Conservation (phyloP, 1,284 basidiomycete species). For the Pulveroboletus sp. region DNA sequence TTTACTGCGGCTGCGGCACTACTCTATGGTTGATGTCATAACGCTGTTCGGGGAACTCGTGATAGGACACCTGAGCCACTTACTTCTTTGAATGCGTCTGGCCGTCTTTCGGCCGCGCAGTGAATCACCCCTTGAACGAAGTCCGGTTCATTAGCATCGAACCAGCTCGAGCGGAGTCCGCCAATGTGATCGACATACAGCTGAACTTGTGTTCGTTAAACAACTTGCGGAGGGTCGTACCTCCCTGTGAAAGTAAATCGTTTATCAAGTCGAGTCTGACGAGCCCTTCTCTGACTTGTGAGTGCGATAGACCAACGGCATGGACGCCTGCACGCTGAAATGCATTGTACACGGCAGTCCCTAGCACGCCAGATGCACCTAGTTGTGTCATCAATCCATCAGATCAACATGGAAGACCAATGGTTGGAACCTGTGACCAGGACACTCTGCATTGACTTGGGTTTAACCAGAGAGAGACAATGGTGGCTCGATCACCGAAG, state of each 20-base stretch:
- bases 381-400: neutral
- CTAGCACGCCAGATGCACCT: slow-evolving; percentile 81
- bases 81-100: slow-evolving; percentile 82
- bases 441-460: slow-evolving; percentile 38
- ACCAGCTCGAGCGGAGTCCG: neutral
- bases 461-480: neutral
- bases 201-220: slow-evolving; percentile 52
- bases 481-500: neutral
- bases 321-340: slow-evolving; percentile 49
- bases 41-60: neutral
- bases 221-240: slow-evolving; percentile 46
- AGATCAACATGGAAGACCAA: slow-evolving; percentile 9
- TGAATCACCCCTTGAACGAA: slow-evolving; percentile 70
- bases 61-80: slow-evolving; percentile 11
- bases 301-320: slow-evolving; percentile 64
- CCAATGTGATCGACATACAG: slow-evolving; percentile 49
- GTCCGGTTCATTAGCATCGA: slow-evolving; percentile 3
- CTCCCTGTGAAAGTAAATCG: slow-evolving; percentile 43
- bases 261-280: slow-evolving; percentile 63
- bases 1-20: slow-evolving; percentile 64
- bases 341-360: slow-evolving; percentile 62
- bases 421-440: slow-evolving; percentile 52
- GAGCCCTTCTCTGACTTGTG: slow-evolving; percentile 55
- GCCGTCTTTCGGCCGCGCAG: slow-evolving; percentile 82
- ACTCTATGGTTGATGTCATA: slow-evolving; percentile 31